Conservation (phyloP, 805 yeast genomes). For the Metschnikowia chrysomelidarum region DNA sequence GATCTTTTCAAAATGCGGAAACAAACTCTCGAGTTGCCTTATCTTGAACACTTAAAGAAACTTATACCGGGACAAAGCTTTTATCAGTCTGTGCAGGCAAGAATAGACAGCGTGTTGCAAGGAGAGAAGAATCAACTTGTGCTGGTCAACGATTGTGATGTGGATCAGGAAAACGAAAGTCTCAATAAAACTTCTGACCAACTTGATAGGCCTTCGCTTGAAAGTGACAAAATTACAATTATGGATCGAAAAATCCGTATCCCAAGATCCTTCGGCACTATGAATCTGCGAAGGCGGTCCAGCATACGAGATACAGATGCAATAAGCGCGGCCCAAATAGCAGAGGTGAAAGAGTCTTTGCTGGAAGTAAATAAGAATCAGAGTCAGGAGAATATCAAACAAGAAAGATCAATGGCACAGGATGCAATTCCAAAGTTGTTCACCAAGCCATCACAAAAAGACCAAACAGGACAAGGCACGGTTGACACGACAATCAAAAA, state of each 20-base stretch:
- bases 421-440: too few species aligned
- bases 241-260: conserved; percentile 15
- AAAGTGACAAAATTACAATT: conserved; percentile 15
- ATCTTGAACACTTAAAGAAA: conserved; percentile 17
- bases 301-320: conserved; percentile 4
- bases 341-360: background rate
- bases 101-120: conserved; percentile 29
- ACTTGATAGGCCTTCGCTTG: conserved; percentile 1
- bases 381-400: too few species aligned
- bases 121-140: conserved; percentile 1
- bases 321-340: background rate
- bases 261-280: conserved; percentile 19
- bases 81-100: conserved; percentile 32
- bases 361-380: background rate
- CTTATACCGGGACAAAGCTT: conserved; percentile 25
- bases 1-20: conserved; percentile 15
- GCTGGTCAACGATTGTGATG: conserved; percentile 14
- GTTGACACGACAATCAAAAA: too few species aligned
- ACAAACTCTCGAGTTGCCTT: conserved; percentile 17
- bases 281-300: conserved; percentile 16
- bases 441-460: too few species aligned
- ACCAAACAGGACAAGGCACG: too few species aligned
- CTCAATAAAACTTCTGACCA: background rate
- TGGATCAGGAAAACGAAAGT: too few species aligned
- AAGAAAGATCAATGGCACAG: background rate